phyloP scores from a whole-genome alignment of 2,329 filamentous ascomycete genomes.

The Alternaria brassicicola region DNA sequence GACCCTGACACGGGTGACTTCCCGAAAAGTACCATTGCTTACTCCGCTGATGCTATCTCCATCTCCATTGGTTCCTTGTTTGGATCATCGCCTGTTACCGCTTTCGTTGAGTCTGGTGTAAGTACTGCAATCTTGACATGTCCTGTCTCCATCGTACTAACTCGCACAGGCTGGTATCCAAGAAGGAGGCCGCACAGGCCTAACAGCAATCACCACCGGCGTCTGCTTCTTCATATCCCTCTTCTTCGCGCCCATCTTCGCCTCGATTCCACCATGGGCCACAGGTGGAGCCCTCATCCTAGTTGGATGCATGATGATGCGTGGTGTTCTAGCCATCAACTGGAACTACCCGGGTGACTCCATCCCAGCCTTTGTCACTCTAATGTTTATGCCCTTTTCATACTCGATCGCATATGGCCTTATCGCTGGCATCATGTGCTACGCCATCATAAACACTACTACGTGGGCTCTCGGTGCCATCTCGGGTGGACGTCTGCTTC shows the following conservation, averaged over 20 bases:
- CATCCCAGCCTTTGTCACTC: constrained; percentile 81
- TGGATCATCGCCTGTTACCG: constrained; percentile 80
- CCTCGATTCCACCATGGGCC: constrained; percentile 86
- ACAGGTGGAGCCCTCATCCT: constrained; percentile 87
- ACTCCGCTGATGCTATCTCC: constrained; percentile 79
- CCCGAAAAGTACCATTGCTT: constrained; percentile 82
- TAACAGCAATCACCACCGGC: constrained; percentile 78
- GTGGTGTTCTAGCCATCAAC: constrained; percentile 80
- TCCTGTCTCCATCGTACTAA: background rate
- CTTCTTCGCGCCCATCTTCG: constrained; percentile 90
- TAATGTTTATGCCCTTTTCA: constrained; percentile 86
- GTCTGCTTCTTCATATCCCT: constrained; percentile 79
- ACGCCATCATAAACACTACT: constrained; percentile 73
- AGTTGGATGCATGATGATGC: constrained; percentile 84
- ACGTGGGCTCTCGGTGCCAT: constrained; percentile 56
- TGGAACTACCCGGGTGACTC: constrained; percentile 82
- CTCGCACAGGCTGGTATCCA: constrained; percentile 68
- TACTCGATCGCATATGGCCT: constrained; percentile 88
- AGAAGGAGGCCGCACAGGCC: constrained; percentile 81
- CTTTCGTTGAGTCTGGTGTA: constrained; percentile 82
- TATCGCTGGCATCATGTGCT: constrained; percentile 78
- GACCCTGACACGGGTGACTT: constrained; percentile 86
- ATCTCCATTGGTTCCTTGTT: constrained; percentile 82
- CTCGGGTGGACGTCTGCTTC: constrained; percentile 24
- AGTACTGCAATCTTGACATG: constrained; percentile 11